Evolutionary conservation across 441 rosid species (phyloP).

Genomic region (Erodium trifolium): DNA sequence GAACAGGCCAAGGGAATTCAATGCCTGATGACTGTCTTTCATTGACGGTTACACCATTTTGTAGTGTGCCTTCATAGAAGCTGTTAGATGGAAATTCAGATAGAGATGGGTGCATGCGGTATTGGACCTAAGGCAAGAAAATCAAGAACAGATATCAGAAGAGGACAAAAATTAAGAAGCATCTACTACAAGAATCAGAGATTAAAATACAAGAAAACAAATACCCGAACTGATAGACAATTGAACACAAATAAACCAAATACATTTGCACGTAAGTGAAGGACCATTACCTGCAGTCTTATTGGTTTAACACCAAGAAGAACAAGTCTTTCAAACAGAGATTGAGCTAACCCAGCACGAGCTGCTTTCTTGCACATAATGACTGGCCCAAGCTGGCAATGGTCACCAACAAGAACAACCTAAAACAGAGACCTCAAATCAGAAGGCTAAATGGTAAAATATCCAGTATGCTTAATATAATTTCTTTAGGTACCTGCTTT

Average conservation of each 20-base stretch:
- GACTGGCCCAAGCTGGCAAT: constrained; percentile 99
- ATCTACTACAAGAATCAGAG: neutral
- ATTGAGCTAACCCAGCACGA: constrained; percentile 98
- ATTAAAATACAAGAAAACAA: neutral
- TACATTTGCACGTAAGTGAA: neutral
- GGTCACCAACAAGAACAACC: constrained; percentile 99
- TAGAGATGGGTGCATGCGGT: constrained; percentile 97
- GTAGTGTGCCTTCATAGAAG: constrained; percentile 95
- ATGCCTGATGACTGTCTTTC: constrained; percentile 93
- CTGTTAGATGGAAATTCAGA: constrained; percentile 98
- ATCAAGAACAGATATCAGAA: neutral
- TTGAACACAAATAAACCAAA: neutral
- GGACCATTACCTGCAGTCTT: constrained; percentile 79
- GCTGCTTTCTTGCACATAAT: constrained; percentile 99
- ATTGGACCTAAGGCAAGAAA: constrained; percentile 62
- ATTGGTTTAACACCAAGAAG: constrained; percentile 96
- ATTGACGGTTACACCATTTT: constrained; percentile 94
- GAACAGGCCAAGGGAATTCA: constrained; percentile 99
- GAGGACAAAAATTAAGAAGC: neutral
- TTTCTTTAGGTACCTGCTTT: constrained; percentile 60
- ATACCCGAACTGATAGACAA: neutral
- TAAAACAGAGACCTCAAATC: constrained; percentile 25
- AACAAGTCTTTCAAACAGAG: constrained; percentile 95
- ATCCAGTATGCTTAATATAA: constrained; percentile 10
- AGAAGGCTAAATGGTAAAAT: constrained; percentile 18